Conservation (phyloP, 345 rosid genomes). For the Rhodamnia rubescens region DNA sequence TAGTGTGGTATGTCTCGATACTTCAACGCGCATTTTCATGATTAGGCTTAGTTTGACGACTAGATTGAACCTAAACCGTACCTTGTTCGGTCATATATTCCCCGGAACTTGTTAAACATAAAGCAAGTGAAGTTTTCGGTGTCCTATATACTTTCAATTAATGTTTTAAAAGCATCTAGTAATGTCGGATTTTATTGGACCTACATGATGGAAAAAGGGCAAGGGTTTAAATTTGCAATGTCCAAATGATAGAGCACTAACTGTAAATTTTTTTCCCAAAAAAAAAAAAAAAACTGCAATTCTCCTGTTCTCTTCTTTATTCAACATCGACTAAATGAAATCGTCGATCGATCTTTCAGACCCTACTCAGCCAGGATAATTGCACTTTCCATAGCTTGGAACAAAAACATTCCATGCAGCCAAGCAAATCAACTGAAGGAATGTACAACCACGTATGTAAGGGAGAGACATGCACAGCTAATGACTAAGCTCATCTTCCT, state of each 20-base stretch:
- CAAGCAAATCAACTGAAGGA: neutral
- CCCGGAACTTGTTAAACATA: neutral
- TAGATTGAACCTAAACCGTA: neutral
- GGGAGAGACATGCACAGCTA: neutral
- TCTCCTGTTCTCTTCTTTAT: neutral
- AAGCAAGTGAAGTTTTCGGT: neutral
- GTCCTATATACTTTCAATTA: neutral
- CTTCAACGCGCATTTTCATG: too few species aligned
- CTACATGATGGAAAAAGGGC: neutral
- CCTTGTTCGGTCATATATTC: neutral
- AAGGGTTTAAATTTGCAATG: neutral
- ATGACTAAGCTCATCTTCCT: neutral
- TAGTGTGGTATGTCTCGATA: neutral
- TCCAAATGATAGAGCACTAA: neutral
- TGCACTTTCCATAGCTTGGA: constrained; percentile 1
- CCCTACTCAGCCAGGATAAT: neutral
- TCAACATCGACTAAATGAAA: neutral
- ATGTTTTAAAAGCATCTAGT: neutral
- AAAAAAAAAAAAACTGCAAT: too few species aligned
- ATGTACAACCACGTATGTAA: neutral
- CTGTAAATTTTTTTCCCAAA: too few species aligned
- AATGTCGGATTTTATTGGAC: neutral
- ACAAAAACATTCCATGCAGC: neutral
- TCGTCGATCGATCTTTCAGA: neutral
- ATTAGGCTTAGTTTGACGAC: neutral